Evolutionary conservation across 2,329 filamentous ascomycete species (phyloP).

Genomic region (Fusarium tupiense): DNA sequence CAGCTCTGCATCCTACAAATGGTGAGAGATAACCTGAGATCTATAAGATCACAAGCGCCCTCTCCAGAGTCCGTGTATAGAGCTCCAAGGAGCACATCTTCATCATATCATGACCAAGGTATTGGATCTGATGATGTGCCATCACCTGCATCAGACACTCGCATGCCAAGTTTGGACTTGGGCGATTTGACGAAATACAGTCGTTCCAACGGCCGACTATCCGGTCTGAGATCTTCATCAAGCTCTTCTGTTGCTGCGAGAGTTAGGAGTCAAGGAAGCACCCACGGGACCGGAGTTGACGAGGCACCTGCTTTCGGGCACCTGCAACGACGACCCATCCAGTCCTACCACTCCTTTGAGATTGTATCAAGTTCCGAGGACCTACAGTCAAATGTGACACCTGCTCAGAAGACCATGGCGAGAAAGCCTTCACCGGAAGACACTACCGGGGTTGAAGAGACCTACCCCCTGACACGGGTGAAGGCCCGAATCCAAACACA

Average conservation of each 20-base stretch:
- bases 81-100: conserved; percentile 44
- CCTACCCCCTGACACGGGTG: neutral
- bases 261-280: conserved; percentile 21
- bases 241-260: conserved; percentile 25
- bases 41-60: conserved; percentile 10
- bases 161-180: conserved; percentile 39
- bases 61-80: conserved; percentile 10
- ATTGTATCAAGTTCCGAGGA: conserved; percentile 43
- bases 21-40: conserved; percentile 25
- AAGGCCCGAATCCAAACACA: conserved; percentile 32
- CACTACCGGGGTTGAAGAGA: neutral
- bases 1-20: conserved; percentile 29
- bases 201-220: conserved; percentile 43
- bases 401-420: conserved; percentile 15
- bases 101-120: conserved; percentile 44
- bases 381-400: conserved; percentile 13
- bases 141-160: conserved; percentile 43
- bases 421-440: neutral
- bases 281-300: conserved; percentile 38
- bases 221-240: conserved; percentile 45
- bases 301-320: conserved; percentile 38
- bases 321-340: conserved; percentile 39
- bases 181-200: conserved; percentile 46
- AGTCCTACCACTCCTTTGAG: conserved; percentile 41
- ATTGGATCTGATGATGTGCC: conserved; percentile 33